Base-by-base conservation (phyloP, 2,329 filamentous ascomycete species). In the Talaromyces sp. region DNA sequence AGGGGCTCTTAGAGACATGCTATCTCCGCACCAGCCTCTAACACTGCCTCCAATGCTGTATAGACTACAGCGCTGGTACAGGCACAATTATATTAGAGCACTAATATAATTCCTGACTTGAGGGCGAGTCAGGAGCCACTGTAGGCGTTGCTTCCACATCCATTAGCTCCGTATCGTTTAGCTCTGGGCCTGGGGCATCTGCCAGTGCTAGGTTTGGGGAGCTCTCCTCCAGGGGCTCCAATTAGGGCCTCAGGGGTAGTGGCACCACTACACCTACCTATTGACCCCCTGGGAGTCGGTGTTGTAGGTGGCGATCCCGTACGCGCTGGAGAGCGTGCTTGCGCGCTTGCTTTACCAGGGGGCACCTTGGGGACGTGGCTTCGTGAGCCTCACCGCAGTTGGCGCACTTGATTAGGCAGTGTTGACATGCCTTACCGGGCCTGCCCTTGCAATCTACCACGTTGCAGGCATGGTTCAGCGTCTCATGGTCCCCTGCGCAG, bases 271-370 rank as follows among this genome's bases (percentile, higher is more conserved):
- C n/a, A n/a, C n/a, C n/a, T n/a, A n/a, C n/a, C n/a, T n/a, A n/a
- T n/a, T n/a, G n/a, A n/a, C n/a, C n/a, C n/a, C n/a, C n/a, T n/a
- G n/a, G n/a, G n/a, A n/a, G n/a, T 9, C 8, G 3, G 12, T n/a
- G 3, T 21, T 23, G 8, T n/a, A 23, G 2, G 1, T 1, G 0
- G 1, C 12, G 7, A 3, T 48, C 14, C 18, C 18, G 2, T 1
- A 14, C 44, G 1, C 14, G 11, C 1, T 23, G 14, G 3, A 48
- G 1, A 11, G 18, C n/a, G 2, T 23, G 5, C 5, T 25, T 16
- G 12, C 14, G 5, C 1, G n/a, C 44, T 8, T 48, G 2, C 44
- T 9, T 48, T 4, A 48, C 5, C 14, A 18, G 23, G 7, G n/a
- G n/a, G n/a, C 18, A 48, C 11, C 6, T 48, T 21, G 25, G 44